These are phyloP conservation scores for Chaetomium olivaceum DNA, from an alignment of 2,329 filamentous ascomycete species.

Conservation along the genomic window DNA sequence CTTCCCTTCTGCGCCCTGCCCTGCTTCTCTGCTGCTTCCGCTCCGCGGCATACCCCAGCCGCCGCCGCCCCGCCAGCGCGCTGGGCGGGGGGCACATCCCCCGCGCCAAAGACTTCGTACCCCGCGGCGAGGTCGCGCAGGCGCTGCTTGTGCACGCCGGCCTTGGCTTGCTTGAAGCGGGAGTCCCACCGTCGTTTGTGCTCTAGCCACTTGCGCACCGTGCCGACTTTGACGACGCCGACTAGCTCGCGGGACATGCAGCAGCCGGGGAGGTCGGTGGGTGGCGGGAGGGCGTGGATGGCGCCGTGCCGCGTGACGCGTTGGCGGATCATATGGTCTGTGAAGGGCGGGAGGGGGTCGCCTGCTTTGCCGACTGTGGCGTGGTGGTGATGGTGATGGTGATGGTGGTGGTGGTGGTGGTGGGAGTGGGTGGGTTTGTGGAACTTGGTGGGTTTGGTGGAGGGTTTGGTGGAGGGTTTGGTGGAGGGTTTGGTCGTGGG, in stretches of 20 bases:
- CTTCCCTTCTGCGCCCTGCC: slow-evolving; percentile 39
- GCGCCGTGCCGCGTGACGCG: slow-evolving; percentile 76
- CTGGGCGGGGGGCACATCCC: slow-evolving; percentile 79
- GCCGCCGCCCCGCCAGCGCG: slow-evolving; percentile 72
- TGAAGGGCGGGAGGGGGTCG: slow-evolving; percentile 77
- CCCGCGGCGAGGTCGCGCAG: slow-evolving; percentile 66
- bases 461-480: slow-evolving; percentile 14
- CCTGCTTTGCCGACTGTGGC: slow-evolving; percentile 74
- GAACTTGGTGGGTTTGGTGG: slow-evolving; percentile 11
- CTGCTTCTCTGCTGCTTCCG: slow-evolving; percentile 37
- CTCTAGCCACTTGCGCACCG: slow-evolving; percentile 80
- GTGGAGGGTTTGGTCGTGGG: too few species aligned
- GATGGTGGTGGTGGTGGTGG: not conserved
- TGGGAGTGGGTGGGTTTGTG: slow-evolving; percentile 13
- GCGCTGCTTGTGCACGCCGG: slow-evolving; percentile 70
- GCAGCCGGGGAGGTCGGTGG: slow-evolving; percentile 65
- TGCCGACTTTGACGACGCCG: slow-evolving; percentile 76
- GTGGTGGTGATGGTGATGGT: not conserved
- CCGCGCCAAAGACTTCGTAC: slow-evolving; percentile 68
- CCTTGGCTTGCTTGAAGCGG: slow-evolving; percentile 68
- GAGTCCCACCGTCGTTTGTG: slow-evolving; percentile 72
- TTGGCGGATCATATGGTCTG: slow-evolving; percentile 89
- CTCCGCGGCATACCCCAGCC: slow-evolving; percentile 38
- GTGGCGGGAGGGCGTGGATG: slow-evolving; percentile 66
- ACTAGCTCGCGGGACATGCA: slow-evolving; percentile 64